These are phyloP conservation scores for Paramarasmius palmivorus DNA, from an alignment of 1,284 basidiomycete genomes.

Conservation along the genomic window DNA sequence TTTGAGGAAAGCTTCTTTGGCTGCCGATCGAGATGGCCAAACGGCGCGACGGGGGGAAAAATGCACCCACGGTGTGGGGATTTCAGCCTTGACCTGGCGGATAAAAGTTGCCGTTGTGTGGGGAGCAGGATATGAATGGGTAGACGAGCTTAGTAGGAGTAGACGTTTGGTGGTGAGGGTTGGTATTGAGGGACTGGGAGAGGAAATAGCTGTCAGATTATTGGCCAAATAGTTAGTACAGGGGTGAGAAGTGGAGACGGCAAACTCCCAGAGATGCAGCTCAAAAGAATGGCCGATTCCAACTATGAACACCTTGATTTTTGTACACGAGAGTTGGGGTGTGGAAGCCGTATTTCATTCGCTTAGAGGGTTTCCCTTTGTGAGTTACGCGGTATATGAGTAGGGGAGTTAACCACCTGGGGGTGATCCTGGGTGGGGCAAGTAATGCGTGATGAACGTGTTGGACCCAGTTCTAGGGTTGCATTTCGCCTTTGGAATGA, in stretches of 20 bases:
- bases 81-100: slow-evolving; percentile 1
- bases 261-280: slow-evolving; percentile 62
- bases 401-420: slow-evolving; percentile 41
- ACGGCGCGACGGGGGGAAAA: slow-evolving; percentile 62
- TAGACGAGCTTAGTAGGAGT: slow-evolving; percentile 78
- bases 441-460: slow-evolving; percentile 64
- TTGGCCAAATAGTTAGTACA: not conserved
- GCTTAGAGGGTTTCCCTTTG: slow-evolving; percentile 36
- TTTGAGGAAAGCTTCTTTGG: slow-evolving; percentile 48
- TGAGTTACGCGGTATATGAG: slow-evolving; percentile 49
- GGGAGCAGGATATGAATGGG: slow-evolving; percentile 64
- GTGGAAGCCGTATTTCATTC: slow-evolving; percentile 45
- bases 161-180: slow-evolving; percentile 68
- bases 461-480: slow-evolving; percentile 72
- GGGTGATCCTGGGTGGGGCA: slow-evolving; percentile 42
- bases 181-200: slow-evolving; percentile 48
- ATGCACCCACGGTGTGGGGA: slow-evolving; percentile 42
- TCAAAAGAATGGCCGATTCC: slow-evolving; percentile 84
- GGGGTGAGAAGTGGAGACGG: not conserved
- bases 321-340: slow-evolving; percentile 9
- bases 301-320: slow-evolving; percentile 50
- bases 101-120: slow-evolving; percentile 15
- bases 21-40: slow-evolving; percentile 71
- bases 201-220: slow-evolving; percentile 9
- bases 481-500: slow-evolving; percentile 72